Conservation (phyloP, 108 stramenopile genomes). For the Cyclotella cryptica region DNA sequence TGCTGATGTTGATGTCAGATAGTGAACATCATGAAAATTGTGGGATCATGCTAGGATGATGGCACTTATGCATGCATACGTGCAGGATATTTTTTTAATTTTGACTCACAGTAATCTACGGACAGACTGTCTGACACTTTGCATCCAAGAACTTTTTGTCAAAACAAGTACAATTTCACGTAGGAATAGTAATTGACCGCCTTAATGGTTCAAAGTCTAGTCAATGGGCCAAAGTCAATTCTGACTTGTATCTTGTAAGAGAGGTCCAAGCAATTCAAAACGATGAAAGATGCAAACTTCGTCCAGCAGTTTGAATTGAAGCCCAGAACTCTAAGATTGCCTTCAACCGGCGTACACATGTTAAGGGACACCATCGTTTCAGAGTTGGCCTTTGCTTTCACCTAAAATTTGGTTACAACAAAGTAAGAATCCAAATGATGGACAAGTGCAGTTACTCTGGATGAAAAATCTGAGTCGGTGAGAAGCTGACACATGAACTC, state of each 20-base stretch:
- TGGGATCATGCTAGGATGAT: too few species aligned
- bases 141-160: too few species aligned
- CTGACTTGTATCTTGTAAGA: constrained; percentile 84
- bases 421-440: constrained; percentile 66
- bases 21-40: too few species aligned
- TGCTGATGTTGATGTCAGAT: too few species aligned
- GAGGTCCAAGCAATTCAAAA: constrained; percentile 68
- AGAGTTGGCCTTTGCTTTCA: constrained; percentile 56
- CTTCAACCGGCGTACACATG: constrained; percentile 74
- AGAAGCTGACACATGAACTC: constrained; percentile 68
- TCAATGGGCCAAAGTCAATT: too few species aligned
- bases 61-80: too few species aligned
- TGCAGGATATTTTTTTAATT: too few species aligned
- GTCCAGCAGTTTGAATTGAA: constrained; percentile 69
- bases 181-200: too few species aligned
- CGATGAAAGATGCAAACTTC: constrained; percentile 86
- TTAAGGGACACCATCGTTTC: constrained; percentile 52
- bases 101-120: too few species aligned
- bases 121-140: too few species aligned
- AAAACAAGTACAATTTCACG: too few species aligned
- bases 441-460: constrained; percentile 33
- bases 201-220: too few species aligned
- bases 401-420: constrained; percentile 71
- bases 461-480: constrained; percentile 12
- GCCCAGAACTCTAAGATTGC: constrained; percentile 79